phyloP scores from a whole-genome alignment of 2,329 filamentous ascomycete genomes.

The Acrodontium crateriforme region DNA sequence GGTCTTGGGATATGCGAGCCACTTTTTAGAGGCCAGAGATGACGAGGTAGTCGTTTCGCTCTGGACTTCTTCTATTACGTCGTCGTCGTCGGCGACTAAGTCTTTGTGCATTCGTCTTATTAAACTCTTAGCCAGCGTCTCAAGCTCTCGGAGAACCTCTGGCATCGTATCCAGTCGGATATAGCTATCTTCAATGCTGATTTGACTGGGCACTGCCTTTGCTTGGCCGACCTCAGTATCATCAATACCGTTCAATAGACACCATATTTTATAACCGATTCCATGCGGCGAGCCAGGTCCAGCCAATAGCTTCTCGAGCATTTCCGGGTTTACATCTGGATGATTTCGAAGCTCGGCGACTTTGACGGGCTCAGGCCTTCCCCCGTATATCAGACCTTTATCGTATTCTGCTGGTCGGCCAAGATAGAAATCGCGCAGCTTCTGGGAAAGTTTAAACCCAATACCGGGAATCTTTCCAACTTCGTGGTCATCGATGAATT shows the following conservation, averaged over 20 bases:
- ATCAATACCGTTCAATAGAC: slow-evolving; percentile 69
- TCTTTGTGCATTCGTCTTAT: slow-evolving; percentile 68
- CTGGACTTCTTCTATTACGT: slow-evolving; percentile 9
- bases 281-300: slow-evolving; percentile 58
- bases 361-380: slow-evolving; percentile 43
- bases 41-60: neutral
- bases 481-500: slow-evolving; percentile 64
- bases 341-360: slow-evolving; percentile 52
- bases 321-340: slow-evolving; percentile 47
- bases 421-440: slow-evolving; percentile 48
- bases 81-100: slow-evolving; percentile 43
- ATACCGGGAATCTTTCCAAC: slow-evolving; percentile 76
- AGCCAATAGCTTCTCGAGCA: slow-evolving; percentile 54
- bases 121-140: slow-evolving; percentile 54
- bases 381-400: slow-evolving; percentile 33
- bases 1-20: slow-evolving; percentile 71
- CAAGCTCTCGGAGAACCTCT: slow-evolving; percentile 54
- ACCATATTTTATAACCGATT: slow-evolving; percentile 61
- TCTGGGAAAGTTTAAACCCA: slow-evolving; percentile 62
- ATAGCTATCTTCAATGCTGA: slow-evolving; percentile 92
- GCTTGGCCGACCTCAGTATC: slow-evolving; percentile 57
- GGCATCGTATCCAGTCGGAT: slow-evolving; percentile 50
- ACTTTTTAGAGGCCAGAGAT: slow-evolving; percentile 30
- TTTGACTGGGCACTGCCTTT: slow-evolving; percentile 63
- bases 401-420: slow-evolving; percentile 31